phyloP scores from a whole-genome alignment of 148 eudicot species.

The Chenopodium formosanum region DNA sequence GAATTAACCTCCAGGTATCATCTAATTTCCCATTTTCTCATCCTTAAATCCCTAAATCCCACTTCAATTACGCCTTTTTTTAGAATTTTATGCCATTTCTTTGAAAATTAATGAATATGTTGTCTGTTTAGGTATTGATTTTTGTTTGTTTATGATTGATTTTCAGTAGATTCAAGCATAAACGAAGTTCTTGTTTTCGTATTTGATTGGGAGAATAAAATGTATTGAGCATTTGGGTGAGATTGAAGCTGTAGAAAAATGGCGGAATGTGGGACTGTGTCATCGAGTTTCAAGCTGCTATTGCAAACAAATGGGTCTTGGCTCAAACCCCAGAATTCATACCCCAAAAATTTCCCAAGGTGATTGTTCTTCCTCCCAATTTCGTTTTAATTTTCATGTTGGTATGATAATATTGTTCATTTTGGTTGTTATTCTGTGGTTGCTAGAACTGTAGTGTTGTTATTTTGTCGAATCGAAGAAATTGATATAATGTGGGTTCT shows the following conservation, averaged over 20 bases:
- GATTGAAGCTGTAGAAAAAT: constrained; percentile 26
- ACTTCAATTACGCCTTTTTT: background rate
- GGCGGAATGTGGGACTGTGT: constrained; percentile 50
- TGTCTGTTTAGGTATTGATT: background rate
- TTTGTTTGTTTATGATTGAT: constrained; percentile 4
- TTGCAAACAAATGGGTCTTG: constrained; percentile 23
- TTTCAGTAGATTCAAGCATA: constrained; percentile 13
- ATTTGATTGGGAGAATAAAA: constrained; percentile 13
- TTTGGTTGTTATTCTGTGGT: background rate
- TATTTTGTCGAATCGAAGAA: background rate
- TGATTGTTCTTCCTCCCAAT: background rate
- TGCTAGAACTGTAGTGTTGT: background rate
- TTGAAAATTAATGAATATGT: too few species aligned
- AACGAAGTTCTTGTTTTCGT: background rate
- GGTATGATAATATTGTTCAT: background rate
- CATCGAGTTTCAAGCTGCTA: constrained; percentile 41
- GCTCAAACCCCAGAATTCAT: constrained; percentile 25
- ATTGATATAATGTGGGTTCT: background rate
- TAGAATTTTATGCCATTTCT: background rate
- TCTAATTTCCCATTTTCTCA: too few species aligned
- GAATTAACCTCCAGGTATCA: background rate
- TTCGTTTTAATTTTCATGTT: background rate
- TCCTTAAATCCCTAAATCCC: too few species aligned
- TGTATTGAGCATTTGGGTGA: constrained; percentile 25
- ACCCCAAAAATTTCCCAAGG: constrained; percentile 20